phyloP scores from a whole-genome alignment of 371 early-diverging fungal genomes.

The Mucor sp. region DNA sequence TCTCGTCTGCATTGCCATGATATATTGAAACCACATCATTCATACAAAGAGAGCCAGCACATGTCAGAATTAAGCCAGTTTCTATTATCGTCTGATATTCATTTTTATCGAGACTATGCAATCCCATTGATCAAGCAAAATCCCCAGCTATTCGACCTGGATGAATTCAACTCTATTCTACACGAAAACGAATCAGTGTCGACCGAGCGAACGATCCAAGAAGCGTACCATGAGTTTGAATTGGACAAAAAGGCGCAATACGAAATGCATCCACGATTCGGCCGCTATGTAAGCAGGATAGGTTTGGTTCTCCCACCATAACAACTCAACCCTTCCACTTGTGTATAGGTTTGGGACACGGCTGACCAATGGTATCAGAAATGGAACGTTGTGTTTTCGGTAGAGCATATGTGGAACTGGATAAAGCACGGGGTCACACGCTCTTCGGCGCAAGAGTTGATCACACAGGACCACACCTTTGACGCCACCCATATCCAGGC shows the following conservation, averaged over 20 bases:
- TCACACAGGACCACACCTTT: conserved; percentile 15
- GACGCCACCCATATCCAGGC: conserved; percentile 27
- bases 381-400: conserved; percentile 45
- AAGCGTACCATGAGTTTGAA: conserved; percentile 27
- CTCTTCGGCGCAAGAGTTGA: conserved; percentile 8
- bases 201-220: conserved; percentile 23
- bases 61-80: conserved; percentile 27
- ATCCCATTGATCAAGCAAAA: conserved; percentile 30
- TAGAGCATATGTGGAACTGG: conserved; percentile 53
- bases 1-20: conserved; percentile 2
- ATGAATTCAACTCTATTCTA: conserved; percentile 33
- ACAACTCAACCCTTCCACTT: not conserved
- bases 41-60: not conserved
- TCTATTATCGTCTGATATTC: conserved; percentile 38
- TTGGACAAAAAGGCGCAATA: conserved; percentile 37
- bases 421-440: conserved; percentile 21
- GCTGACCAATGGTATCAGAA: conserved; percentile 54
- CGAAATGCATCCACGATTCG: conserved; percentile 46
- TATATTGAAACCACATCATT: conserved; percentile 1
- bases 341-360: conserved; percentile 44
- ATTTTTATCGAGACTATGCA: conserved; percentile 42
- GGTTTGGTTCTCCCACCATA: conserved; percentile 43
- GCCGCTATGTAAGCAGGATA: conserved; percentile 41
- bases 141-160: conserved; percentile 34
- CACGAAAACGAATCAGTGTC: conserved; percentile 11